Conservation (phyloP, 768 basidiomycete species). For the Collybia nuda region DNA sequence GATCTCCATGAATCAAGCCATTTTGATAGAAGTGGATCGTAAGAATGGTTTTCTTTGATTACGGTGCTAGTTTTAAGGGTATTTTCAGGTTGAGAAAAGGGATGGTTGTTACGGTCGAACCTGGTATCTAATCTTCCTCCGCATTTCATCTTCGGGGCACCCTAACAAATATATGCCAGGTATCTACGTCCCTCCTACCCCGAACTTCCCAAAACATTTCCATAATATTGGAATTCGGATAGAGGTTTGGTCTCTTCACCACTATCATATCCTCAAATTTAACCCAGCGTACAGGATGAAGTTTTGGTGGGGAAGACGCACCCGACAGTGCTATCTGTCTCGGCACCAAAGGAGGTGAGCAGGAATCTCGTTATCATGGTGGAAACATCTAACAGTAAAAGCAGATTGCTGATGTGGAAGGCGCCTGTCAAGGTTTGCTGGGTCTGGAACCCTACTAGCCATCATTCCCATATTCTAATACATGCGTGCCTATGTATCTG, state of each 20-base stretch:
- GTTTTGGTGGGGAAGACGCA: slow-evolving; percentile 66
- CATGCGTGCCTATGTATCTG: too few relatives aligned
- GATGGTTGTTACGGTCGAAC: slow-evolving; percentile 93
- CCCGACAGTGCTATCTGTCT: slow-evolving; percentile 61
- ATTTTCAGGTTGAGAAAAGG: slow-evolving; percentile 65
- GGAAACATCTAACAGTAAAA: background rate
- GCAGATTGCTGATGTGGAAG: slow-evolving; percentile 75
- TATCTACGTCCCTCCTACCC: slow-evolving; percentile 82
- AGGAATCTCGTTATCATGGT: too few relatives aligned
- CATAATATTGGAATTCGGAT: slow-evolving; percentile 92
- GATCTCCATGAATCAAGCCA: slow-evolving; percentile 87
- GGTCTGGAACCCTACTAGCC: slow-evolving; percentile 50
- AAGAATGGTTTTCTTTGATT: slow-evolving; percentile 19
- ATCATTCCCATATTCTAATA: too few relatives aligned
- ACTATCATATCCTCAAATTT: background rate
- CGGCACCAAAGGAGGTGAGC: slow-evolving; percentile 81
- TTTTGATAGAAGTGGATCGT: slow-evolving; percentile 56
- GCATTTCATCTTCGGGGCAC: background rate
- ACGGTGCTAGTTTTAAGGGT: background rate
- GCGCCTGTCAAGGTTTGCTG: slow-evolving; percentile 71
- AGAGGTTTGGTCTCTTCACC: slow-evolving; percentile 49
- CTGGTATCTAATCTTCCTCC: slow-evolving; percentile 41
- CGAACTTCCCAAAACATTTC: slow-evolving; percentile 82
- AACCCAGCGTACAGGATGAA: slow-evolving; percentile 52
- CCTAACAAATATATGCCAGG: slow-evolving; percentile 37